Conservation (phyloP, 805 yeast species). For the Hanseniaspora meyeri region DNA sequence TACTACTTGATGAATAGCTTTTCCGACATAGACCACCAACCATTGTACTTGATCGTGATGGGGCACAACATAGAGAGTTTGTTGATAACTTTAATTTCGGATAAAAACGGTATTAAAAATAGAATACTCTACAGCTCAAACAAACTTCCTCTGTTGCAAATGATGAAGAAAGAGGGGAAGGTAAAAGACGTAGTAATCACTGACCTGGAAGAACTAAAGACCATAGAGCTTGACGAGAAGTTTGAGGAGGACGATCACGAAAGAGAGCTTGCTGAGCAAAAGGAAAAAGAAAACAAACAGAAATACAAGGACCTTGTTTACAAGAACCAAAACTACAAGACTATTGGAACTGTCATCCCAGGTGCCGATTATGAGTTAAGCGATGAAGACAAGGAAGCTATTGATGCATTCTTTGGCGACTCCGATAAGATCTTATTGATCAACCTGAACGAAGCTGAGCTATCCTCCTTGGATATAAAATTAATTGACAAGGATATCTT, state of each 20-base stretch:
- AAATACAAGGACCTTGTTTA: conserved; percentile 11
- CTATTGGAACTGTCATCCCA: conserved; percentile 15
- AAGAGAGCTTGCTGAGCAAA: conserved; percentile 21
- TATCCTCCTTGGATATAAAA: conserved; percentile 13
- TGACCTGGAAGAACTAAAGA: conserved; percentile 25
- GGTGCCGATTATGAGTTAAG: conserved; percentile 21
- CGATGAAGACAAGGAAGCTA: conserved; percentile 22
- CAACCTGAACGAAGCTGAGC: conserved; percentile 30
- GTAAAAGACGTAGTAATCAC: conserved; percentile 28
- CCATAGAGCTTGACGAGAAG: conserved; percentile 2
- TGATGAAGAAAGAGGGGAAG: conserved; percentile 47
- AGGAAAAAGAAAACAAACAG: conserved; percentile 21
- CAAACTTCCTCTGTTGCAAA: conserved; percentile 60
- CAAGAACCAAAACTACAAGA: conserved; percentile 12
- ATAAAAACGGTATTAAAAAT: conserved; percentile 60
- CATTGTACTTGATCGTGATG: conserved; percentile 39
- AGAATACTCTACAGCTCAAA: conserved; percentile 94
- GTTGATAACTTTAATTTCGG: conserved; percentile 70
- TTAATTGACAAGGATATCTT: conserved; percentile 14
- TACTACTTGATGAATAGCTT: conserved; percentile 20
- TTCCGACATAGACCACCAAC: conserved; percentile 26
- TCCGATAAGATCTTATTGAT: conserved; percentile 34
- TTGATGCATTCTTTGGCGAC: conserved; percentile 34
- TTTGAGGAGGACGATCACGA: conserved; percentile 13
- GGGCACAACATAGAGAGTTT: conserved; percentile 6